Evolutionary conservation across 2,329 filamentous ascomycete genomes (phyloP).

Genomic region (Lachnellula hyalina): DNA sequence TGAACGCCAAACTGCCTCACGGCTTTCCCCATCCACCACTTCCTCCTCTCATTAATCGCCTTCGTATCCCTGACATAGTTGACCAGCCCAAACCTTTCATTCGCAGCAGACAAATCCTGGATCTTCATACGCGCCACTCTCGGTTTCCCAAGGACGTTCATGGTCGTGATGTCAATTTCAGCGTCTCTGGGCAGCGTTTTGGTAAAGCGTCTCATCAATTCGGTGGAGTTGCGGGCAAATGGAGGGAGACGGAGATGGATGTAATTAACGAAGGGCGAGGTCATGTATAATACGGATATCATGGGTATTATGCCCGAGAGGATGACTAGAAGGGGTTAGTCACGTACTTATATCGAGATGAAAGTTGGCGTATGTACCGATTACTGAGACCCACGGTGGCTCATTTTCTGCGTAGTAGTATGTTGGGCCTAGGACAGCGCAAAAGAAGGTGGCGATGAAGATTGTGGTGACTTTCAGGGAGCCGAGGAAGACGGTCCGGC

Average conservation of each 20-base stretch:
- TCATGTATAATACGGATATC: slow-evolving; percentile 56
- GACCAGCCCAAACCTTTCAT: slow-evolving; percentile 27
- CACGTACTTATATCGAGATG: background rate
- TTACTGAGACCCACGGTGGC: slow-evolving; percentile 24
- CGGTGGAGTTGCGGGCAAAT: slow-evolving; percentile 56
- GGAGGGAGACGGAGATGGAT: slow-evolving; percentile 65
- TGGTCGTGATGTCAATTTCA: slow-evolving; percentile 35
- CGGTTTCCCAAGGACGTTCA: slow-evolving; percentile 37
- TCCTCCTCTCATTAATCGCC: slow-evolving; percentile 16
- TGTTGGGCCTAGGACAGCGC: slow-evolving; percentile 51
- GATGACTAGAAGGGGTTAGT: slow-evolving; percentile 39
- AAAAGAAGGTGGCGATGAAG: slow-evolving; percentile 62
- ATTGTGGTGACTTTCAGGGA: slow-evolving; percentile 67
- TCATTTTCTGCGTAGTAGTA: slow-evolving; percentile 24
- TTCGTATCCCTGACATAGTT: slow-evolving; percentile 28
- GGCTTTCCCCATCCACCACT: slow-evolving; percentile 28
- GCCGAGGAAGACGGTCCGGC: slow-evolving; percentile 61
- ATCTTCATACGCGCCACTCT: slow-evolving; percentile 25
- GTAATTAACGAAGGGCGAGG: slow-evolving; percentile 66
- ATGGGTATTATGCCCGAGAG: slow-evolving; percentile 60
- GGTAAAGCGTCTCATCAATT: slow-evolving; percentile 48
- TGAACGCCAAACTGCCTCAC: slow-evolving; percentile 27
- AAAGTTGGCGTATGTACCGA: slow-evolving; percentile 16
- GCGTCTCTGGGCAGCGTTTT: slow-evolving; percentile 41
- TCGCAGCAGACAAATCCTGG: slow-evolving; percentile 23